These are phyloP conservation scores for Coemansia sp. DNA, from an alignment of 192 early-diverging fungal genomes.

Conservation along the genomic window DNA sequence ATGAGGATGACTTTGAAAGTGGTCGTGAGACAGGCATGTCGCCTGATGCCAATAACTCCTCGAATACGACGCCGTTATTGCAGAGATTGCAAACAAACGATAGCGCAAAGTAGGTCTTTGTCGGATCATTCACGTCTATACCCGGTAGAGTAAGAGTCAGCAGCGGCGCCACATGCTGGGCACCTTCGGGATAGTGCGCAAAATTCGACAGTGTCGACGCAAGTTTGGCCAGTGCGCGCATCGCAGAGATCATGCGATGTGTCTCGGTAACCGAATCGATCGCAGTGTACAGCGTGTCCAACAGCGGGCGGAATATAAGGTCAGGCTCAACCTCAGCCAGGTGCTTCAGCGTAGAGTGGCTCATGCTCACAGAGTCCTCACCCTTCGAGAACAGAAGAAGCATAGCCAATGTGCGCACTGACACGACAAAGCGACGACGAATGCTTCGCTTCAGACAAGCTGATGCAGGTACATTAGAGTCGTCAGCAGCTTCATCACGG, in stretches of 20 bases:
- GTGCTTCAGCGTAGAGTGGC: slow-evolving; percentile 50
- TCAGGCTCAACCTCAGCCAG: slow-evolving; percentile 68
- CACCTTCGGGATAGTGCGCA: slow-evolving; percentile 79
- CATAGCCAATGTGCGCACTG: slow-evolving; percentile 42
- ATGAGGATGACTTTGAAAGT: slow-evolving; percentile 36
- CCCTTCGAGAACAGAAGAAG: slow-evolving; percentile 52
- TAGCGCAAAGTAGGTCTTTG: slow-evolving; percentile 64
- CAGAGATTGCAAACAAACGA: slow-evolving; percentile 47
- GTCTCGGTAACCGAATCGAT: slow-evolving; percentile 74
- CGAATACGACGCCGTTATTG: slow-evolving; percentile 44
- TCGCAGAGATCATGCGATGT: slow-evolving; percentile 83
- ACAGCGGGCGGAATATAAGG: slow-evolving; percentile 73
- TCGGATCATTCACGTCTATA: slow-evolving; percentile 90
- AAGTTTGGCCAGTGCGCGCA: slow-evolving; percentile 70
- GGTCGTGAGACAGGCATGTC: slow-evolving; percentile 33
- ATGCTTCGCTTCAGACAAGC: slow-evolving; percentile 32
- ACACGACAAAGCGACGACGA: slow-evolving; percentile 43
- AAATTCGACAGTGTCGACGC: slow-evolving; percentile 73
- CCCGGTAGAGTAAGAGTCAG: slow-evolving; percentile 82
- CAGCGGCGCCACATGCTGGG: slow-evolving; percentile 73
- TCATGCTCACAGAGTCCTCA: slow-evolving; percentile 38
- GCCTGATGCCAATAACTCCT: slow-evolving; percentile 36
- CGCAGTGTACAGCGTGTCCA: slow-evolving; percentile 85
- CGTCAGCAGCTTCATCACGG: slow-evolving; percentile 21
- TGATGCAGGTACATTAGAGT: slow-evolving; percentile 18